Evolutionary conservation across 768 basidiomycete genomes (phyloP).

Genomic region (Tricholoma bakamatsutake): DNA sequence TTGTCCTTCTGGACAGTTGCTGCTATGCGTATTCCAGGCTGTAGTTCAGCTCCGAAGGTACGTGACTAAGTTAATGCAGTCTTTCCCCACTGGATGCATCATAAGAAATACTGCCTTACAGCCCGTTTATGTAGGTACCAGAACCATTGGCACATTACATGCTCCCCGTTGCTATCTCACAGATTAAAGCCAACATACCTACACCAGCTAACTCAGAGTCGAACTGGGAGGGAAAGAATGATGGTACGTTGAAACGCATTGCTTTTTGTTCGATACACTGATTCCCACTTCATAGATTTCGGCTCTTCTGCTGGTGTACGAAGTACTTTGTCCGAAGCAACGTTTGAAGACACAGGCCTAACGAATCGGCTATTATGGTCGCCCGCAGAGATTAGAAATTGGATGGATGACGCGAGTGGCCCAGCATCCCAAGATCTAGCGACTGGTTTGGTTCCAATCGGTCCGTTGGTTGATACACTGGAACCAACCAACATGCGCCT

Average conservation of each 20-base stretch:
- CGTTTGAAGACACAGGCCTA: conserved; percentile 5
- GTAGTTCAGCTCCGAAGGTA: conserved; percentile 34
- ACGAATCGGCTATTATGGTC: background rate
- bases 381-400: conserved; percentile 3
- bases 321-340: conserved; percentile 9
- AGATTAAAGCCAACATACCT: conserved; percentile 13
- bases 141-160: conserved; percentile 30
- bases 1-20: conserved; percentile 53
- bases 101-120: conserved; percentile 10
- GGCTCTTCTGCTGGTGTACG: conserved; percentile 28
- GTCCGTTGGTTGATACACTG: background rate
- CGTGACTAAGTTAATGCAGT: conserved; percentile 18
- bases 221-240: conserved; percentile 37
- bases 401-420: conserved; percentile 7
- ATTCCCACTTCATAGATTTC: conserved; percentile 20
- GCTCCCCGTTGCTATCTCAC: conserved; percentile 21
- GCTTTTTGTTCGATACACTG: background rate
- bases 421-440: background rate
- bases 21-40: conserved; percentile 35
- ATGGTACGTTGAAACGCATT: conserved; percentile 21
- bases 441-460: background rate
- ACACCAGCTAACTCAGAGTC: conserved; percentile 33
- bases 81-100: conserved; percentile 11
- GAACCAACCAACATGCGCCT: background rate
- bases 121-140: conserved; percentile 31